Evolutionary conservation across 768 basidiomycete species (phyloP).

Genomic region (Leucocoprinus leucothites): DNA sequence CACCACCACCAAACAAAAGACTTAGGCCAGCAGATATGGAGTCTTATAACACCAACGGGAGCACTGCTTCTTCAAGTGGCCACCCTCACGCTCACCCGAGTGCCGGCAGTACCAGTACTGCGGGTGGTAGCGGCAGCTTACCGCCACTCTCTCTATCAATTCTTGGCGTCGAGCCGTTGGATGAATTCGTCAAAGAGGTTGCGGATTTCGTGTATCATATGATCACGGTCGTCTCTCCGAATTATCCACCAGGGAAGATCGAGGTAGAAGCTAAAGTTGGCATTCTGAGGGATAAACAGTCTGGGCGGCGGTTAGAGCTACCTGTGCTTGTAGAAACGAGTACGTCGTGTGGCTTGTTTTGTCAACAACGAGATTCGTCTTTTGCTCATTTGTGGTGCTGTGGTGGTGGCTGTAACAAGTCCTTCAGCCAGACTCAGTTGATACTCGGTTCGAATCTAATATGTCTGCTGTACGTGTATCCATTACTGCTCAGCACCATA

Average conservation of each 20-base stretch:
- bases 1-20: background rate
- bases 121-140: conserved; percentile 19
- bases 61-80: background rate
- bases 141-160: conserved; percentile 77
- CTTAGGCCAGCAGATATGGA: conserved; percentile 3
- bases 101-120: background rate
- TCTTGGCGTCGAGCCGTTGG: conserved; percentile 85
- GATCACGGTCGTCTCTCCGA: conserved; percentile 54
- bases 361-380: background rate
- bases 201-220: conserved; percentile 85
- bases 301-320: conserved; percentile 56
- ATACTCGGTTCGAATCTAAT: conserved; percentile 85
- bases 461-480: conserved; percentile 74
- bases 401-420: conserved; percentile 43
- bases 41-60: conserved; percentile 3
- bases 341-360: conserved; percentile 37
- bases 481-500: conserved; percentile 6
- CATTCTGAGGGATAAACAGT: conserved; percentile 54
- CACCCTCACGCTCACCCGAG: background rate
- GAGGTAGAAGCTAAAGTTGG: conserved; percentile 95
- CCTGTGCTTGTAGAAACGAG: conserved; percentile 85
- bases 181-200: conserved; percentile 90
- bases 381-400: conserved; percentile 8
- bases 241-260: conserved; percentile 42
- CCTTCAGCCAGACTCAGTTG: conserved; percentile 54